Evolutionary conservation across 306 rosid species (phyloP), one percentile per base, ranked within the genome.

Genomic region (Quercus alba): DNA sequence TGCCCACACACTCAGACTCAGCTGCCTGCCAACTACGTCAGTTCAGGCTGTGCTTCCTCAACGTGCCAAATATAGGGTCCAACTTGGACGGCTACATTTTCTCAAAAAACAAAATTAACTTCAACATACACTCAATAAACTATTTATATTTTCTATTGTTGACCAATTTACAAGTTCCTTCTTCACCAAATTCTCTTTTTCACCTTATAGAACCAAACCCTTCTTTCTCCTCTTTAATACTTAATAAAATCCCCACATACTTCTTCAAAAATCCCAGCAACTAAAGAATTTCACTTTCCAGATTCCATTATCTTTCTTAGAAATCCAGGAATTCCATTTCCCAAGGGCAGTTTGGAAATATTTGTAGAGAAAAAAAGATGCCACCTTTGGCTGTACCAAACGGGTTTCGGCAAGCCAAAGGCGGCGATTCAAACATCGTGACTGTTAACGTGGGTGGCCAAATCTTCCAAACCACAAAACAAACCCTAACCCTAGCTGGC

Each of bases 381-480:
- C 88, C 83, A 1, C 92, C 90, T 2, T 83, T 84, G 6, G 86
- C 77, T 25, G 80, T 81, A 15, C 54, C 81, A 1, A 31, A 6
- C 14, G 87, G 84, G 51, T 58, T 21, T 23, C 72, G 74, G 8
- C 87, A 56, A 25, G 62, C 59, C 52, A 86, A 68, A 64, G 17
- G 54, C 3, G 66, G 3, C 54, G 90, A 91, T 15, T 81, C 94
- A 15, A 93, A 88, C 81, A 84, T 87, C 18, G 88, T 92, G n/a
- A 61, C 97, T 84, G 84, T 96, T n/a, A 87, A 85, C 31, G 97
- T 93, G 0, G 99, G 97, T 1, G 99, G 99, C 5, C 92, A 86
- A 70, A 63, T 94, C 11, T 94, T 94, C 61, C 97, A 94, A 81
- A 94, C 99, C 55, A 94, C 97, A 3, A 93, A 89, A 80, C 97